Evolutionary conservation across 768 basidiomycete genomes (phyloP), one percentile per base, ranked within the genome.

Genomic region (Boletellus ananas): DNA sequence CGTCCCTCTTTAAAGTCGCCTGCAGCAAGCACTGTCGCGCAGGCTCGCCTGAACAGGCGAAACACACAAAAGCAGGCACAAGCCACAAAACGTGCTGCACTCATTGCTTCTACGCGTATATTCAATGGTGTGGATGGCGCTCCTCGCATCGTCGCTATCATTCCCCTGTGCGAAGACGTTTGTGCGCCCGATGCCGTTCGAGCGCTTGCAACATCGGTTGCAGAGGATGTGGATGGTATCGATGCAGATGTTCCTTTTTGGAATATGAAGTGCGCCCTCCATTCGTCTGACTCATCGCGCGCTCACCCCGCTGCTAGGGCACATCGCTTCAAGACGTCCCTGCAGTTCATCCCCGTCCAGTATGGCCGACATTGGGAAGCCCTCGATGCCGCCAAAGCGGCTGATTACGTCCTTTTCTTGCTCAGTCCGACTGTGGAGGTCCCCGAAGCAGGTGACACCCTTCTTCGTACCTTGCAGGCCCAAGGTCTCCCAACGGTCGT

Each of bases 401-500:
- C 92, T 10, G 94, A 98, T 69, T 98, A 95, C 62, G 84, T 93
- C 39, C 76, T 96, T 17, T 83, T 96, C 51, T 77, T 86, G 2
- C 76, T 97, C 25, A 96, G 94, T 2, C 79, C 88, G 36, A 75
- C 77, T 5, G 72, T 85, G 11, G 94, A 98, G 67, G 95, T 98
- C 1, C 79, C 89, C 49, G 63, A 72, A 4, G 88, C 85, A 79
- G 94, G 94, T 9, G 95, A 98, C 59, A 89, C 83, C 0, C 80
- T 93, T 10, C 77, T 98, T 20, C 83, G 95, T 27, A 84, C 83
- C 17, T 73, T 99, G 3, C 94, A 97, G 67, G 84, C 90, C 1
- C 90, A 96, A 58, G 95, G 94, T 12, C 80, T 96, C 29, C 90
- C 91, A 0, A 85, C 89, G 23, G 83, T 90, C 36, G 77, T 93